Percentiles rank a stretch among this genome's conserved stretches.
Conservation (phyloP, 2,329 filamentous ascomycete genomes). For the Neopestalotiopsis sp. region DNA sequence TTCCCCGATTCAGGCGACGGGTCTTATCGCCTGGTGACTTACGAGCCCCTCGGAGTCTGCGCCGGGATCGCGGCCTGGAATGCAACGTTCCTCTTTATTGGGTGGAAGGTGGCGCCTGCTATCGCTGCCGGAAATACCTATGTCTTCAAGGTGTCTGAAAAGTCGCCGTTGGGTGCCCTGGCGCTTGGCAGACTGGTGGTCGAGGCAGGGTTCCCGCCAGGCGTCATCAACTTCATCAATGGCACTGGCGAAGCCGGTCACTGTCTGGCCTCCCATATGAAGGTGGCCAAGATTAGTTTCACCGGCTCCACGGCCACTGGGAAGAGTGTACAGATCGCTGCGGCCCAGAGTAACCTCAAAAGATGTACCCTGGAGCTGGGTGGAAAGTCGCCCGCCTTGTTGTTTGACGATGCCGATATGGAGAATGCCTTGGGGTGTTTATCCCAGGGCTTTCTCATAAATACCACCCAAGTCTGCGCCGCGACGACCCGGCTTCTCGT, state of each 20-base stretch:
- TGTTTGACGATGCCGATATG: conserved; percentile 63
- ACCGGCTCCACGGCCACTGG: conserved; percentile 76
- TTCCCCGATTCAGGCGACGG: neutral
- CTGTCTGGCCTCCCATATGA: conserved; percentile 70
- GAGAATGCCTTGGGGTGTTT: conserved; percentile 55
- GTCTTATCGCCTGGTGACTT: neutral
- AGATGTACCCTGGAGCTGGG: conserved; percentile 62
- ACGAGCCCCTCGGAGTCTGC: conserved; percentile 84
- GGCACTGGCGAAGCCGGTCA: conserved; percentile 74
- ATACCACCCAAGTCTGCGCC: conserved; percentile 26
- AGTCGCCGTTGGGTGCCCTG: conserved; percentile 64
- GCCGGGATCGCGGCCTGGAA: conserved; percentile 59
- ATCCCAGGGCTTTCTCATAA: conserved; percentile 18
- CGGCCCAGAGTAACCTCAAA: conserved; percentile 59
- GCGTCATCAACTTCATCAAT: conserved; percentile 78
- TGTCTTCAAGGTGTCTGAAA: conserved; percentile 65
- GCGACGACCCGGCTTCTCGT: conserved; percentile 24
- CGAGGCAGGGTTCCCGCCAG: conserved; percentile 76
- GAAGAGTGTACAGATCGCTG: conserved; percentile 70
- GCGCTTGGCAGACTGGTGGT: conserved; percentile 69
- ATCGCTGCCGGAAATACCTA: conserved; percentile 66
- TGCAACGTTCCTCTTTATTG: conserved; percentile 41
- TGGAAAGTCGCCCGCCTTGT: conserved; percentile 59
- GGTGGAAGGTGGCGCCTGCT: conserved; percentile 62
- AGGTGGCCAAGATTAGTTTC: conserved; percentile 79